Base-by-base conservation (phyloP, 1,284 basidiomycete genomes). In the Caloboletus firmus region DNA sequence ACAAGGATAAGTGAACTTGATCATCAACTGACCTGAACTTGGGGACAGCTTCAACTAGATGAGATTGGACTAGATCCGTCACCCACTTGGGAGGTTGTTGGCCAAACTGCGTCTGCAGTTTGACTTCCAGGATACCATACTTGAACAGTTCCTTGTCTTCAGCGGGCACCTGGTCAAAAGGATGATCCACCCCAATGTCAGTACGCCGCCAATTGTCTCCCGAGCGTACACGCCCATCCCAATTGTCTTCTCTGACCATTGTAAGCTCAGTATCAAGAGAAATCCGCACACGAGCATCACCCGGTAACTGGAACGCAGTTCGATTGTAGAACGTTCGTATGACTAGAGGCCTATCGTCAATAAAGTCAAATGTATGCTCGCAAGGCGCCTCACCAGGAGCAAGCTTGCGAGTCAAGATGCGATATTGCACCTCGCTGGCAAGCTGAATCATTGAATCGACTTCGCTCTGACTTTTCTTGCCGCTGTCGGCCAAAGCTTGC, bases 251-350 rank as follows among this genome's bases (percentile, higher is more conserved):
- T 57, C 96, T 84, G 52, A 98, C 75, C 79, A 99, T 88, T 8
- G 91, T 90, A 30, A 99, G 82, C 71, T 98, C 95, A 0, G 96
- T 99, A 71, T 99, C 97, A 59, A 99, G 87, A 31, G 96, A 99
- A 61, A 99, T 98, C 51, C 96, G 93, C 39, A 99, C 96, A 44
- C 94, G 87, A 26, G 97, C 96, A 68, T 99, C 97, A 20, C 97
- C 96, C 10, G 97, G 97, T 24, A 99, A 84, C 74, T 99, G 96
- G 81, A 99, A 99, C 0, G 96, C 96, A 9, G 97, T 99, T 49
- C 96, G 90, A 71, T 98, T 98, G 79, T 99, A 99, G 77, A 98
- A 99, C n/a, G 95, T 94, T 32, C 96, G 84, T 89, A 98, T 89
- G 40, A 98, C 96, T 87, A 48, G 24, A 42, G 20, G 49, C 18